Percentiles rank a stretch among this genome's conserved stretches.
These are phyloP conservation scores for Epichloe scottii DNA, from an alignment of 2,329 filamentous ascomycete genomes.

Conservation along the genomic window DNA sequence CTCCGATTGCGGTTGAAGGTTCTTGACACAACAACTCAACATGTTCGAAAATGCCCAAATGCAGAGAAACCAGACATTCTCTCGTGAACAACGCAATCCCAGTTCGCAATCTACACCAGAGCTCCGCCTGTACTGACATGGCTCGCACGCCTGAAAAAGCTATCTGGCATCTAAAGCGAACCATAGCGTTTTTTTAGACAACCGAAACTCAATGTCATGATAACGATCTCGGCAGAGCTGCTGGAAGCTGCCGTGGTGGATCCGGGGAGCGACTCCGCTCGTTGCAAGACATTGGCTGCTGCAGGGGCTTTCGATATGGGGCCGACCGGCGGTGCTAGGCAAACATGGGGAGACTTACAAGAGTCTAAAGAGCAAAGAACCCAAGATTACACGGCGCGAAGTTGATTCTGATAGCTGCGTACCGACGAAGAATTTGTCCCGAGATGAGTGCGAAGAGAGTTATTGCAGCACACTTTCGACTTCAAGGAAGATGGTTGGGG, in stretches of 20 bases:
- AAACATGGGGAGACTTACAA: conserved; percentile 3
- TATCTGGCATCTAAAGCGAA: not conserved
- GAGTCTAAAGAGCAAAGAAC: not conserved
- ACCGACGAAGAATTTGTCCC: not conserved
- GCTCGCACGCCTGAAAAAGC: not conserved
- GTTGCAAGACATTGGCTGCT: conserved; percentile 7
- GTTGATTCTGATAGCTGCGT: not conserved
- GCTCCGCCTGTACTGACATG: not conserved
- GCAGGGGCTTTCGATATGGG: conserved; percentile 1
- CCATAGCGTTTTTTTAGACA: not conserved
- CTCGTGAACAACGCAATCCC: not conserved
- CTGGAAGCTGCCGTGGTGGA: conserved; percentile 4
- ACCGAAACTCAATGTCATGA: not conserved
- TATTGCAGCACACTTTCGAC: not conserved
- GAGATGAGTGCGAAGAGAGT: not conserved
- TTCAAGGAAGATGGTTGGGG: not conserved
- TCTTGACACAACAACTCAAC: not conserved
- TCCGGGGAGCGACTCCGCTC: conserved; percentile 8
- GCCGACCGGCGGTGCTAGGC: not conserved
- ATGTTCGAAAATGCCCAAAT: not conserved
- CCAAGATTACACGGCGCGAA: not conserved
- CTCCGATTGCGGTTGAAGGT: not conserved
- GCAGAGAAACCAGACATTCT: not conserved
- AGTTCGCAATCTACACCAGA: not conserved
- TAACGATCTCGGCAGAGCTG: not conserved